Evolutionary conservation across 1,139 yeast species (phyloP), one percentile per base, ranked within the genome.

Genomic region (Hanseniaspora uvarum): DNA sequence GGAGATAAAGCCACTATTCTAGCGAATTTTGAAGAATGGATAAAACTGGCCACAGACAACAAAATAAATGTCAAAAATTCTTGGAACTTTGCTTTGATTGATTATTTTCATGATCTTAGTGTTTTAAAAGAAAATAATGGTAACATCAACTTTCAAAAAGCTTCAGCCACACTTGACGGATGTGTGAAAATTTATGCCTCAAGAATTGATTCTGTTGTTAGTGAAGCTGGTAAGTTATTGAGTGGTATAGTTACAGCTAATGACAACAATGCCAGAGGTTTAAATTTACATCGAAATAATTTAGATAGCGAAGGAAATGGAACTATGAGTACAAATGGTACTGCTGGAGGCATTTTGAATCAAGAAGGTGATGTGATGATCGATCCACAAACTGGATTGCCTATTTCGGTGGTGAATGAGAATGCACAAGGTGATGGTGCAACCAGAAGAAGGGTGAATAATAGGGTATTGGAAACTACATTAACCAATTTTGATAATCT

Each of bases 71-170:
- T 80, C 0, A 74, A 77, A 53, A 82, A 83, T 62, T 76, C 72
- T 57, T 85, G 94, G 96, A 84, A 85, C 60, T 81, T 86, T 63
- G 94, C 89, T 0, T 73, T 89, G 64, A 89, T 89, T 62, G 96
- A 88, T 64, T 89, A 83, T 66, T 89, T 84, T 48, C 62, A 67
- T 47, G 70, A 67, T 52, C 55, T 67, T 43, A 65, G 64, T 54
- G 67, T 67, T 7, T 56, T 67, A 40, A 61, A 63, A 55, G 69
- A 66, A 55, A 57, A 65, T 5, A 65, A 66, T 55, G 56, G 56
- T 36, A 65, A 65, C 51, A 66, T 66, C 40, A 82, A 83, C 62
- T 85, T 85, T 63, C 92, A 82, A 62, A 78, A 77, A 59, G 94
- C 94, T 0, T 79, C 87, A 1, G 83, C 87, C 1, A 83, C 94